Conservation (phyloP, 2,329 filamentous ascomycete species). For the Fusarium metavorans region DNA sequence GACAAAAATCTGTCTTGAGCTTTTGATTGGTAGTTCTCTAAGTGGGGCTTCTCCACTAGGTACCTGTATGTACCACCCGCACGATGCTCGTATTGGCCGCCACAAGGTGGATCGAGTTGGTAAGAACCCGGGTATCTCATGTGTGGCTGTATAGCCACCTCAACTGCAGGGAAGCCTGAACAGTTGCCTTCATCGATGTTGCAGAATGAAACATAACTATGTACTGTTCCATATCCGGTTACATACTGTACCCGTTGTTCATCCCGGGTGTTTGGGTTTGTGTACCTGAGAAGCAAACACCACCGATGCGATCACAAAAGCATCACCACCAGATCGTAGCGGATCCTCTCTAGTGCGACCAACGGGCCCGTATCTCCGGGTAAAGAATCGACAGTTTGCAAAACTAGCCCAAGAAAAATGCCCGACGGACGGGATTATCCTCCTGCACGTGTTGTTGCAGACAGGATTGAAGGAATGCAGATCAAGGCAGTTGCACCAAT, state of each 20-base stretch:
- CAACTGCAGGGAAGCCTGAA: background rate
- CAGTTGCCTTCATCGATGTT: background rate
- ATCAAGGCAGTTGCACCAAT: background rate
- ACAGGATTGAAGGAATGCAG: background rate
- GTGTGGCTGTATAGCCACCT: background rate
- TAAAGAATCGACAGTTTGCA: background rate
- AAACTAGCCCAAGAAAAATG: background rate
- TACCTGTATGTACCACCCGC: too few relatives aligned
- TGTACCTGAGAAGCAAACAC: background rate
- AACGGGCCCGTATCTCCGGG: background rate
- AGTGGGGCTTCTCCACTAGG: too few relatives aligned
- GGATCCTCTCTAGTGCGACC: background rate
- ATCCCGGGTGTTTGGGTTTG: background rate
- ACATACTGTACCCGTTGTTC: background rate
- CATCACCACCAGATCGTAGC: background rate
- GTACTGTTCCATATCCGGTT: background rate
- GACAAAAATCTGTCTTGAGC: too few relatives aligned
- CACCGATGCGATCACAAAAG: background rate
- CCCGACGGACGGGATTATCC: background rate
- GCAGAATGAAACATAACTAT: background rate
- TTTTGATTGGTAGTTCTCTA: too few relatives aligned
- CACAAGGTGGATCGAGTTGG: too few relatives aligned
- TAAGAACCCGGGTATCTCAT: background rate
- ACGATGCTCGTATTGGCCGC: too few relatives aligned
- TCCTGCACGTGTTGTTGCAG: conserved; percentile 1